Conservation (phyloP, 1,284 basidiomycete species). For the Lentinus polychrous region DNA sequence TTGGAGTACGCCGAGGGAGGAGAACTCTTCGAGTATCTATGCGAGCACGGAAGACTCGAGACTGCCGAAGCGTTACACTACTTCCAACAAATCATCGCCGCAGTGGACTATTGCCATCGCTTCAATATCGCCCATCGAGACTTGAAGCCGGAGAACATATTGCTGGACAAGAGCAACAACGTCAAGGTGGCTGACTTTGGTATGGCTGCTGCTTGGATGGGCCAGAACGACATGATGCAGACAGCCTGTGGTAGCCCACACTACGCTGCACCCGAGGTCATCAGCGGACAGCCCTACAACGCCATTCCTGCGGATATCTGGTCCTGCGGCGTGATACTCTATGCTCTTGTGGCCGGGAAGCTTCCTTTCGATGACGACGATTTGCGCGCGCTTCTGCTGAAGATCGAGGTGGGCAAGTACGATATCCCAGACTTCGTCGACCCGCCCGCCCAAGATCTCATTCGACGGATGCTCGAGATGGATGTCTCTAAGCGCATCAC, state of each 20-base stretch:
- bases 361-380: slow-evolving; percentile 93
- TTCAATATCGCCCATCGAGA: slow-evolving; percentile 98
- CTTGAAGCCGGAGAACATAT: slow-evolving; percentile 93
- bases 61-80: slow-evolving; percentile 83
- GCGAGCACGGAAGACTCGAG: slow-evolving; percentile 76
- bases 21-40: slow-evolving; percentile 95
- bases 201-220: slow-evolving; percentile 89
- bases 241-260: slow-evolving; percentile 96
- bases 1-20: slow-evolving; percentile 98
- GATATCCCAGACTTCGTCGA: slow-evolving; percentile 81
- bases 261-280: slow-evolving; percentile 96
- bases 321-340: slow-evolving; percentile 97
- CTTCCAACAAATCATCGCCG: slow-evolving; percentile 95
- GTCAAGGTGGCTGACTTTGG: slow-evolving; percentile 99
- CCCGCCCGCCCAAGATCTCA: slow-evolving; percentile 73
- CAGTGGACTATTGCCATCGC: slow-evolving; percentile 92
- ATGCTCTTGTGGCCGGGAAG: slow-evolving; percentile 84
- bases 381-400: slow-evolving; percentile 70
- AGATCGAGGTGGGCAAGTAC: slow-evolving; percentile 80
- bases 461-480: slow-evolving; percentile 83
- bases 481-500: slow-evolving; percentile 82
- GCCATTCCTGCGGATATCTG: slow-evolving; percentile 92
- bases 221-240: slow-evolving; percentile 61
- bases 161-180: slow-evolving; percentile 80
- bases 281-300: slow-evolving; percentile 81